These are phyloP conservation scores for Apocynum venetum DNA, from an alignment of 257 asterid genomes.

Conservation along the genomic window DNA sequence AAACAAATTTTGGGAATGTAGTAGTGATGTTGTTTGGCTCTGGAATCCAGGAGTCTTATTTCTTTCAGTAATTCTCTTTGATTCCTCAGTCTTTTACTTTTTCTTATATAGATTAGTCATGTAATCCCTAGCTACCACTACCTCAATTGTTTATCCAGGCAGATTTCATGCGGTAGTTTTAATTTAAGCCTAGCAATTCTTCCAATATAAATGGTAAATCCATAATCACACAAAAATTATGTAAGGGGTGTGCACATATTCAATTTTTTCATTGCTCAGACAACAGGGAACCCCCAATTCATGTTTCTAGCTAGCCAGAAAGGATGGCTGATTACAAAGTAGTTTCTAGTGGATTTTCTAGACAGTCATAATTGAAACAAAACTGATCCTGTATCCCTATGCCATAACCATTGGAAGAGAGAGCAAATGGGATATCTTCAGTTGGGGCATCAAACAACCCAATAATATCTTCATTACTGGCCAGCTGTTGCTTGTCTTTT, in stretches of 20 bases:
- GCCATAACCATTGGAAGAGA: constrained; percentile 30
- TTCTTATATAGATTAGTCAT: not conserved
- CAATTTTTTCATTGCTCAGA: not conserved
- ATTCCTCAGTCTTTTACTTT: not conserved
- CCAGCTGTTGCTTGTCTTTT: constrained; percentile 9
- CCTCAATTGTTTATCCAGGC: not conserved
- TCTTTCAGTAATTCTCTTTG: not conserved
- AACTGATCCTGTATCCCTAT: constrained; percentile 29
- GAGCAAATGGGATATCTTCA: constrained; percentile 30
- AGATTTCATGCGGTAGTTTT: not conserved
- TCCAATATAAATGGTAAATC: not conserved
- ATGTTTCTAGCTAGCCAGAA: not conserved
- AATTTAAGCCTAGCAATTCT: not conserved
- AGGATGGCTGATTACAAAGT: constrained; percentile 17
- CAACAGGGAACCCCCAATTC: not conserved
- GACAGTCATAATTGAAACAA: constrained; percentile 25
- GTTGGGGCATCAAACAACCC: constrained; percentile 29
- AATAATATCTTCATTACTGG: constrained; percentile 22
- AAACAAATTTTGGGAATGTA: not conserved
- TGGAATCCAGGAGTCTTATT: not conserved
- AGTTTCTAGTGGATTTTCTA: constrained; percentile 20
- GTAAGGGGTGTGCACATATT: not conserved
- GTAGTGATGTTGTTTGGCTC: not conserved
- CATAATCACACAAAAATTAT: not conserved
- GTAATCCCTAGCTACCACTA: not conserved